These are phyloP conservation scores for Eragrostis curvula DNA, from an alignment of 176 grass and related monocot genomes.

Conservation along the genomic window DNA sequence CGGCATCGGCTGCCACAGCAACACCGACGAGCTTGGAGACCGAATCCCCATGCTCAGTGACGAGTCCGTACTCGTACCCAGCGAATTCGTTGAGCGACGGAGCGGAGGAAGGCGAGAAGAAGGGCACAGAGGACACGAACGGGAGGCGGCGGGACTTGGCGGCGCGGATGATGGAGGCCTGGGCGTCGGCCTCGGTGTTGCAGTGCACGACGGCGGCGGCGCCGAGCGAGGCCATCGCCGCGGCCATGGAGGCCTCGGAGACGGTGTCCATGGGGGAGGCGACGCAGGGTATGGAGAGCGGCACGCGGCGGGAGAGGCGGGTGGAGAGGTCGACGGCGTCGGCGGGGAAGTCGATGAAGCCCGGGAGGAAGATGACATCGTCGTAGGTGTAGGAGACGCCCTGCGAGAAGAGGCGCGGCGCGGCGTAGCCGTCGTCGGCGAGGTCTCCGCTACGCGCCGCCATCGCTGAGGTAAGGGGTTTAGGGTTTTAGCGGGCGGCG, in stretches of 20 bases:
- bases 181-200: constrained; percentile 58
- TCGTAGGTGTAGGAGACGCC: constrained; percentile 89
- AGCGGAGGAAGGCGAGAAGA: constrained; percentile 50
- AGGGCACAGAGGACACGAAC: constrained; percentile 60
- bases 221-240: constrained; percentile 85
- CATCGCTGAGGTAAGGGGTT: background rate
- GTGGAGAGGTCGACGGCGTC: constrained; percentile 87
- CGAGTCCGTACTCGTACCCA: constrained; percentile 63
- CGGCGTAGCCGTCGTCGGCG: constrained; percentile 57
- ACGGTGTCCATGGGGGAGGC: constrained; percentile 98
- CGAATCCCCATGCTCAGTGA: constrained; percentile 68
- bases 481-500: constrained; percentile 38
- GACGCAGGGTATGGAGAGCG: constrained; percentile 78
- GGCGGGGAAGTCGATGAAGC: constrained; percentile 78
- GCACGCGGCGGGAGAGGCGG: constrained; percentile 74
- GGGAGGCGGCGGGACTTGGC: constrained; percentile 84
- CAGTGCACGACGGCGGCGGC: constrained; percentile 72
- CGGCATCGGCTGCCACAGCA: constrained; percentile 48
- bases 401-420: constrained; percentile 70
- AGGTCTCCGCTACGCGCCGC: constrained; percentile 35
- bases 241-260: constrained; percentile 83
- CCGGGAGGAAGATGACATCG: constrained; percentile 76
- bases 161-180: constrained; percentile 72
- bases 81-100: constrained; percentile 51
- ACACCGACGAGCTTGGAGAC: constrained; percentile 63